Conservation (phyloP, 352 stramenopile species). For the Phytophthora pinifolia region DNA sequence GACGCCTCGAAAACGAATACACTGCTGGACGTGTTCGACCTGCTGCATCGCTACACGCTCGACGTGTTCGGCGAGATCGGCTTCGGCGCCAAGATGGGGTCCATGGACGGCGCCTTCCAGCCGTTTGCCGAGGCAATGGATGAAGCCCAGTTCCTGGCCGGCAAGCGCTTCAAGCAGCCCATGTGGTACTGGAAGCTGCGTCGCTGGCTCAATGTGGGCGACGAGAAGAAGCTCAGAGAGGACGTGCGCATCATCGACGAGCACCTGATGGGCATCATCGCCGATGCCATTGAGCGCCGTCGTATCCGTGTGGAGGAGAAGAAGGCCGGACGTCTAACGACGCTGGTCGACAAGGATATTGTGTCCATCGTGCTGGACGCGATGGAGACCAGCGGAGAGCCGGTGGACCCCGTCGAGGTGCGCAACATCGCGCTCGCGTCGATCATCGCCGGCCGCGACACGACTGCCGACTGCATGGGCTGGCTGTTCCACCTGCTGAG, state of each 20-base stretch:
- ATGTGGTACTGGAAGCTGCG: conserved; percentile 44
- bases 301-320: conserved; percentile 13
- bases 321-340: conserved; percentile 1
- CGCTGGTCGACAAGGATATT: conserved; percentile 31
- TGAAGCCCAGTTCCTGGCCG: conserved; percentile 23
- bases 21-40: conserved; percentile 30
- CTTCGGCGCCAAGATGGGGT: conserved; percentile 36
- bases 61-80: conserved; percentile 50
- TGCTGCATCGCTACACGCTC: conserved; percentile 46
- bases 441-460: conserved; percentile 70
- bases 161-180: conserved; percentile 37
- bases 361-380: conserved; percentile 36
- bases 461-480: conserved; percentile 53
- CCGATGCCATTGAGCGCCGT: conserved; percentile 37
- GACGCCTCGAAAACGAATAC: conserved; percentile 8
- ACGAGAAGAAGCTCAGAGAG: conserved; percentile 34
- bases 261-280: conserved; percentile 38
- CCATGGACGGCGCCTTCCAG: conserved; percentile 34
- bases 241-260: conserved; percentile 41
- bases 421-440: conserved; percentile 72
- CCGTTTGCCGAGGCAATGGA: conserved; percentile 41
- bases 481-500: conserved; percentile 43
- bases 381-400: conserved; percentile 18
- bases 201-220: conserved; percentile 44
- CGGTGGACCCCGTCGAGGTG: conserved; percentile 36